These are phyloP conservation scores for Yamadazyma trypodendri DNA, from an alignment of 1,139 yeast species.

Conservation along the genomic window DNA sequence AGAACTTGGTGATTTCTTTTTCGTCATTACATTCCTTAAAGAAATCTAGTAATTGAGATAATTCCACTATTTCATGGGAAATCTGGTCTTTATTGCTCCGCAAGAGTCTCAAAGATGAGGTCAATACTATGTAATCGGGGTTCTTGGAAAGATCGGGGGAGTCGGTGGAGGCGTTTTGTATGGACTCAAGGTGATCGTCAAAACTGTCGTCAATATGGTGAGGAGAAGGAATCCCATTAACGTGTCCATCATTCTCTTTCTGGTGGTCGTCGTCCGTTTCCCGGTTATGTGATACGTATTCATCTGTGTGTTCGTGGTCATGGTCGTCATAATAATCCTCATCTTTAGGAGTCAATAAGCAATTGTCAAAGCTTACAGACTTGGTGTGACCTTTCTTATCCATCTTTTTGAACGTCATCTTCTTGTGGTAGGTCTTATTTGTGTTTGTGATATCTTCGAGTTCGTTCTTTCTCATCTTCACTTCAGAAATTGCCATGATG, in stretches of 20 bases:
- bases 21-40: slow-evolving; percentile 15
- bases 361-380: slow-evolving; percentile 24
- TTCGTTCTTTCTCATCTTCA: slow-evolving; percentile 30
- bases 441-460: slow-evolving; percentile 38
- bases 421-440: slow-evolving; percentile 19
- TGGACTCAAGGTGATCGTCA: not conserved
- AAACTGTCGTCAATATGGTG: not conserved
- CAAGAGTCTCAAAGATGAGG: slow-evolving; percentile 35
- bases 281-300: not conserved
- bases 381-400: slow-evolving; percentile 10
- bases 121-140: slow-evolving; percentile 40
- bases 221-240: slow-evolving; percentile 4
- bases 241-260: slow-evolving; percentile 3
- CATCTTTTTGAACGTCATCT: slow-evolving; percentile 13
- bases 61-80: slow-evolving; percentile 31
- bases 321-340: slow-evolving; percentile 33
- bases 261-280: slow-evolving; percentile 3
- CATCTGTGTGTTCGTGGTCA: not conserved
- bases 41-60: slow-evolving; percentile 26
- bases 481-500: slow-evolving; percentile 18
- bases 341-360: slow-evolving; percentile 45
- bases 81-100: slow-evolving; percentile 24
- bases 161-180: not conserved
- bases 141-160: slow-evolving; percentile 23
- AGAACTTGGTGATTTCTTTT: slow-evolving; percentile 28